These are phyloP conservation scores for Dactylella cylindrospora DNA, from an alignment of 2,329 filamentous ascomycete genomes.

Conservation along the genomic window DNA sequence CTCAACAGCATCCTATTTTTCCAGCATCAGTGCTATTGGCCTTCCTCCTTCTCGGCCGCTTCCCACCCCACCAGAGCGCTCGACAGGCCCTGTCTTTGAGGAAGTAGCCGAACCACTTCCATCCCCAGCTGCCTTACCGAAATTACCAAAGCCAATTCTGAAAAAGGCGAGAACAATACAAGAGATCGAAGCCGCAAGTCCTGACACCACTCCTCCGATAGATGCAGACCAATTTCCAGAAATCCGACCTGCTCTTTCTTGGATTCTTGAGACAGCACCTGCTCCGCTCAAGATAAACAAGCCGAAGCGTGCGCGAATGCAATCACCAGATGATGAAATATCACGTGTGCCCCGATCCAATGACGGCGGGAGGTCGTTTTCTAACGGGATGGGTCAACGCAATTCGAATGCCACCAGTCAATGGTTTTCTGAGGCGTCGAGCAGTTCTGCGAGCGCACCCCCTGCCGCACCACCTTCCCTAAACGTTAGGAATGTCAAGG, in stretches of 20 bases:
- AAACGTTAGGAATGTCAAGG: conserved; percentile 39
- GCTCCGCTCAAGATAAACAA: conserved; percentile 42
- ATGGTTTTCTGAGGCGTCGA: conserved; percentile 23
- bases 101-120: conserved; percentile 18
- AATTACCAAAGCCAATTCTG: conserved; percentile 36
- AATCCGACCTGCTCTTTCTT: conserved; percentile 42
- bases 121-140: conserved; percentile 19
- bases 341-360: conserved; percentile 30
- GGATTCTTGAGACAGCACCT: conserved; percentile 39
- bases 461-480: conserved; percentile 23
- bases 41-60: conserved; percentile 40
- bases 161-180: conserved; percentile 34
- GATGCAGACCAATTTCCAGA: conserved; percentile 41
- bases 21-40: conserved; percentile 39
- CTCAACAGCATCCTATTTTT: conserved; percentile 33
- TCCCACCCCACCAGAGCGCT: conserved; percentile 35
- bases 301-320: conserved; percentile 42
- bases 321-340: conserved; percentile 30
- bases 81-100: conserved; percentile 19
- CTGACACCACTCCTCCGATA: conserved; percentile 43
- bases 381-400: conserved; percentile 15
- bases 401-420: conserved; percentile 18
- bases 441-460: conserved; percentile 6
- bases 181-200: conserved; percentile 32
- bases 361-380: conserved; percentile 11